Evolutionary conservation across 805 yeast species (phyloP).

Genomic region (Ascoidea rubescens): DNA sequence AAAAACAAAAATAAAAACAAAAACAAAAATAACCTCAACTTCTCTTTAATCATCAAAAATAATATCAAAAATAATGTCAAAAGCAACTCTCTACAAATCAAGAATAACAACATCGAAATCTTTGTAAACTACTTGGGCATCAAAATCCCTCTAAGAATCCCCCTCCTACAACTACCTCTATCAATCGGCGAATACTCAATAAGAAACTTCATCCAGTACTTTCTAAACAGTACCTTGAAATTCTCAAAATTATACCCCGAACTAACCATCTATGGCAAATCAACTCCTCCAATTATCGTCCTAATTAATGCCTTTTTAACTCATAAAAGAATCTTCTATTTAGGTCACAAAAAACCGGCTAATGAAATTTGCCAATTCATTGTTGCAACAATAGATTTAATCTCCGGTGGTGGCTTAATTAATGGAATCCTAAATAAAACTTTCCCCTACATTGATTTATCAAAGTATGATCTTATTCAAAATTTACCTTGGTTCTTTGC

Average conservation of each 20-base stretch:
- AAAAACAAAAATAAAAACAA: not conserved
- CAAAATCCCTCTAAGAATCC: conserved; percentile 30
- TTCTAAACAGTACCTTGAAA: conserved; percentile 9
- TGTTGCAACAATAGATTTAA: conserved; percentile 31
- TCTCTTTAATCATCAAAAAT: not conserved
- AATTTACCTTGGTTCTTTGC: conserved; percentile 37
- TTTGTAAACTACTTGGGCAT: conserved; percentile 23
- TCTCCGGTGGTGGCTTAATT: conserved; percentile 37
- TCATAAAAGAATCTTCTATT: conserved; percentile 33
- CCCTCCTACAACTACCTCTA: conserved; percentile 14
- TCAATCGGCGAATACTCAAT: conserved; percentile 10
- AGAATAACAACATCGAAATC: conserved; percentile 26
- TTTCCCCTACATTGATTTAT: conserved; percentile 43
- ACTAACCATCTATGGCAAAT: conserved; percentile 36
- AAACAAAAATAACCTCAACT: not conserved
- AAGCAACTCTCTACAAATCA: not conserved
- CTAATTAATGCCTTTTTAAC: conserved; percentile 38
- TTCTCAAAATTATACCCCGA: conserved; percentile 25
- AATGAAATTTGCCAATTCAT: conserved; percentile 37
- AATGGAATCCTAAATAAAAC: conserved; percentile 32
- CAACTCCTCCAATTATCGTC: conserved; percentile 39
- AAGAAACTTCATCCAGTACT: conserved; percentile 2
- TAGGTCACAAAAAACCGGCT: conserved; percentile 36
- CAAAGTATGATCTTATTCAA: conserved; percentile 35
- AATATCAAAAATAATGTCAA: no score